A percentile compares a stretch with the other conserved stretches of the same genome.
phyloP scores from a whole-genome alignment of 2,329 filamentous ascomycete species.

The Neurospora crassa region DNA sequence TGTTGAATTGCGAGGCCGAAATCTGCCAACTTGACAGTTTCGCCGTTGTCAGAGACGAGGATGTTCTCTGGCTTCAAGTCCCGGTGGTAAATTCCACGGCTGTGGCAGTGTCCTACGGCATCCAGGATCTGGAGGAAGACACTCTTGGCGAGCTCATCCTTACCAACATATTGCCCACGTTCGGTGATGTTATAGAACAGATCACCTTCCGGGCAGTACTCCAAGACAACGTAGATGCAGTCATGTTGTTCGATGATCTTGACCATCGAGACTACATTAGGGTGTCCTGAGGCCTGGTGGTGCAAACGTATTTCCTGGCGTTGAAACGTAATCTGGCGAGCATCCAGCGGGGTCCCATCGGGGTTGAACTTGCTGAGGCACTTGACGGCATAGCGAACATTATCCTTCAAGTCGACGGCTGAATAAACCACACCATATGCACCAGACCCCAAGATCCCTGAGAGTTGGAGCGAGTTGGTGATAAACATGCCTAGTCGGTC shows the following conservation, averaged over 20 bases:
- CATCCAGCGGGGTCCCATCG: constrained; percentile 63
- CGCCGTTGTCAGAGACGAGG: constrained; percentile 77
- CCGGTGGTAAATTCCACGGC: constrained; percentile 87
- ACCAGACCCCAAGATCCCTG: constrained; percentile 78
- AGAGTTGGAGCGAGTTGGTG: constrained; percentile 74
- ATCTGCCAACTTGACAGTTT: constrained; percentile 90
- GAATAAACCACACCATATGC: constrained; percentile 96
- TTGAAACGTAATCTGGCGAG: constrained; percentile 81
- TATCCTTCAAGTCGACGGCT: constrained; percentile 73
- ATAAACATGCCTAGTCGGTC: constrained; percentile 78
- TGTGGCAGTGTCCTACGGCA: constrained; percentile 92
- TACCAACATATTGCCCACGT: constrained; percentile 82
- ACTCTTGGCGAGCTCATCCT: constrained; percentile 77
- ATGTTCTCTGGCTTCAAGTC: constrained; percentile 99
- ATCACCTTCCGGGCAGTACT: constrained; percentile 95
- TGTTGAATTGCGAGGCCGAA: constrained; percentile 91
- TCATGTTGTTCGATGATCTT: constrained; percentile 88
- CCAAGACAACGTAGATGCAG: constrained; percentile 92
- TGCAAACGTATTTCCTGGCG: constrained; percentile 88
- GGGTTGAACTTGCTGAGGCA: constrained; percentile 84
- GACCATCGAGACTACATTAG: constrained; percentile 86
- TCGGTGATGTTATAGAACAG: constrained; percentile 97
- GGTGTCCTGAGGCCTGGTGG: constrained; percentile 77
- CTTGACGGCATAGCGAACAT: constrained; percentile 87
- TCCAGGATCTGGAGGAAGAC: constrained; percentile 94